These are phyloP conservation scores for Phytophthora brassicae DNA, from an alignment of 352 stramenopile genomes.

Conservation along the genomic window DNA sequence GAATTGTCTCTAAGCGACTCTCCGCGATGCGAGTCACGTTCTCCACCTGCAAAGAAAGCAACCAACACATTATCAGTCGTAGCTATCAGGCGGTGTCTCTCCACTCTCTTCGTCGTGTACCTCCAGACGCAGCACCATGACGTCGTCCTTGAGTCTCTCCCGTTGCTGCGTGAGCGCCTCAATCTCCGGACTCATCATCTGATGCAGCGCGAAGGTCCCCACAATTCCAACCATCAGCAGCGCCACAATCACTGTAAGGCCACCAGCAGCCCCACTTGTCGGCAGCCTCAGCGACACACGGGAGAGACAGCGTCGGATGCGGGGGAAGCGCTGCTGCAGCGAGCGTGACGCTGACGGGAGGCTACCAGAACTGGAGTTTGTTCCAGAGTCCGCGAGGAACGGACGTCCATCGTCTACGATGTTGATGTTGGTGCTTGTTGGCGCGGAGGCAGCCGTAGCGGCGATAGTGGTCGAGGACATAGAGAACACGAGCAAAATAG, in stretches of 20 bases:
- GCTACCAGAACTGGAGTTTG: slow-evolving; percentile 12
- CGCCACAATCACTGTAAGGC: slow-evolving; percentile 48
- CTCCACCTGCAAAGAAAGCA: slow-evolving; percentile 41
- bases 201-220: slow-evolving; percentile 69
- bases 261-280: slow-evolving; percentile 30
- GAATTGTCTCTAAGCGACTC: slow-evolving; percentile 68
- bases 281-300: slow-evolving; percentile 40
- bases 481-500: not conserved
- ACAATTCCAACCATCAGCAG: slow-evolving; percentile 63
- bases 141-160: slow-evolving; percentile 51
- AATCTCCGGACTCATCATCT: slow-evolving; percentile 79
- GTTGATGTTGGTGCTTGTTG: slow-evolving; percentile 26
- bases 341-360: slow-evolving; percentile 11
- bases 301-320: slow-evolving; percentile 21
- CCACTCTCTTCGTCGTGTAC: slow-evolving; percentile 13
- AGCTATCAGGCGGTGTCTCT: not conserved
- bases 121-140: slow-evolving; percentile 50
- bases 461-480: slow-evolving; percentile 17
- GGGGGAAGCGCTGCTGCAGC: slow-evolving; percentile 30
- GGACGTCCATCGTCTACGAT: slow-evolving; percentile 23
- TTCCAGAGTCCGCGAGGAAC: slow-evolving; percentile 22
- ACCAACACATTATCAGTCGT: slow-evolving; percentile 2
- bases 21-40: slow-evolving; percentile 72
- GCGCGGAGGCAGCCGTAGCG: slow-evolving; percentile 4
- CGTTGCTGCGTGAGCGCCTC: slow-evolving; percentile 64